Base-by-base conservation (phyloP, 257 asterid genomes). In the Gentiana macrophylla region DNA sequence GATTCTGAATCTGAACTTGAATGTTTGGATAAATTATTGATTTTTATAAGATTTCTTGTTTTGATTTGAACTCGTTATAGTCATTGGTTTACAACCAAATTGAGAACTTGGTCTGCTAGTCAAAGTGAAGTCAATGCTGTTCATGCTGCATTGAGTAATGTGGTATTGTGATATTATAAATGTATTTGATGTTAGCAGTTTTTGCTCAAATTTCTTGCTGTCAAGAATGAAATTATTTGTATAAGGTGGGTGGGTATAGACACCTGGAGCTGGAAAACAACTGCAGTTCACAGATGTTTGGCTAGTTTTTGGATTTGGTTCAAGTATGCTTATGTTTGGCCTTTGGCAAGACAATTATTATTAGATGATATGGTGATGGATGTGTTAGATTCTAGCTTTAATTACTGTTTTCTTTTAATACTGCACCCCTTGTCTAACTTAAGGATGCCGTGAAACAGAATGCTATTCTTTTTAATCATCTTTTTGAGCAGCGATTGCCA, bases 121-220 rank as follows among this genome's bases (percentile, higher is more conserved):
- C 71, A 70, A 50, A 50, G 60, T 37, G 50, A 53, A 56, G 75
- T 70, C 75, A 55, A 60, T 53, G 49, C 35, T 58, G 38, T 35
- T 5, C 47, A 3, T 57, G 4, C 4, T 61, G 3, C 51, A 46
- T 47, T 49, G 56, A 41, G 62, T 43, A 36, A 11, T 35, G 5
- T 63, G 10, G 9, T 45, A 5, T 41, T 32, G 7, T 37, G 37
- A 15, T 12, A 36, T 59, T 3, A 46, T 43, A 55, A 41, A 41
- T 41, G 46, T 41, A 6, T 44, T 41, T 34, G 24, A 53, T 41
- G 5, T 47, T 9, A 49, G 35, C 24, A 15, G 24, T 44, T 9
- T 35, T 66, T 66, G 52, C 60, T 67, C 47, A 8, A 5, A 49
- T 12, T 10, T 35, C 46, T 12, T 56, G 62, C 52, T 32, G n/a